phyloP scores from a whole-genome alignment of 2,329 filamentous ascomycete genomes.

The Epichloe brachyelytri region DNA sequence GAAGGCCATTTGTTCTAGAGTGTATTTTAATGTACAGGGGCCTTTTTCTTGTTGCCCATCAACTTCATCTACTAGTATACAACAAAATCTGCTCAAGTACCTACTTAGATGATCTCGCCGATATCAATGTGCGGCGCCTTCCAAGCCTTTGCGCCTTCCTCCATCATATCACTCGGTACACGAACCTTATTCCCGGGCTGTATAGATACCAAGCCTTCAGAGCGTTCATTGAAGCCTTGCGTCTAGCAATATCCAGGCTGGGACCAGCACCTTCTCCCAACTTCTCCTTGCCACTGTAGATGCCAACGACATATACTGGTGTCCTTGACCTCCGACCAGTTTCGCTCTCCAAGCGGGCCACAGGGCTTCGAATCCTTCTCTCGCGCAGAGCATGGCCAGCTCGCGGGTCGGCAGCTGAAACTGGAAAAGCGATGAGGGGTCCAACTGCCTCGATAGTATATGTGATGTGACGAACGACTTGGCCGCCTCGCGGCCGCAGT shows the following conservation, averaged over 20 bases:
- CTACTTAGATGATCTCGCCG: slow-evolving; percentile 49
- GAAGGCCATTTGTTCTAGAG: slow-evolving; percentile 21
- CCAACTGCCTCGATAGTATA: slow-evolving; percentile 66
- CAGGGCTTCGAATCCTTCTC: slow-evolving; percentile 77
- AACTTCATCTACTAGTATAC: slow-evolving; percentile 1
- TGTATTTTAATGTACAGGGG: slow-evolving; percentile 25
- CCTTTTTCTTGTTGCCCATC: not conserved
- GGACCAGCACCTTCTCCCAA: slow-evolving; percentile 79
- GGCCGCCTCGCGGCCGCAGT: slow-evolving; percentile 65
- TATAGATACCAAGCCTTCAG: slow-evolving; percentile 96
- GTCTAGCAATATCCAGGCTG: slow-evolving; percentile 64
- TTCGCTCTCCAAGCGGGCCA: slow-evolving; percentile 80
- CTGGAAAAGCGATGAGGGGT: slow-evolving; percentile 65
- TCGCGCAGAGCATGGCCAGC: slow-evolving; percentile 66
- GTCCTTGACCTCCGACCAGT: slow-evolving; percentile 75
- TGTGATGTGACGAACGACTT: slow-evolving; percentile 76
- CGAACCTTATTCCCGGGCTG: slow-evolving; percentile 54
- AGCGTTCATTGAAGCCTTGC: slow-evolving; percentile 69
- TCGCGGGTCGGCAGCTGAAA: slow-evolving; percentile 79
- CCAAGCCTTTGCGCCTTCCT: slow-evolving; percentile 48
- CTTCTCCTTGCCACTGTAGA: slow-evolving; percentile 84
- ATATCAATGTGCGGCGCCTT: slow-evolving; percentile 56
- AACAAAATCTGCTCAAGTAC: not conserved
- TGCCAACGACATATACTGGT: slow-evolving; percentile 86
- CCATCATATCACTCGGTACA: slow-evolving; percentile 58